A percentile compares a stretch with the other conserved stretches of the same genome.
Conservation (phyloP, 2,329 filamentous ascomycete genomes). For the Aspergillus oerlinghausenensis region DNA sequence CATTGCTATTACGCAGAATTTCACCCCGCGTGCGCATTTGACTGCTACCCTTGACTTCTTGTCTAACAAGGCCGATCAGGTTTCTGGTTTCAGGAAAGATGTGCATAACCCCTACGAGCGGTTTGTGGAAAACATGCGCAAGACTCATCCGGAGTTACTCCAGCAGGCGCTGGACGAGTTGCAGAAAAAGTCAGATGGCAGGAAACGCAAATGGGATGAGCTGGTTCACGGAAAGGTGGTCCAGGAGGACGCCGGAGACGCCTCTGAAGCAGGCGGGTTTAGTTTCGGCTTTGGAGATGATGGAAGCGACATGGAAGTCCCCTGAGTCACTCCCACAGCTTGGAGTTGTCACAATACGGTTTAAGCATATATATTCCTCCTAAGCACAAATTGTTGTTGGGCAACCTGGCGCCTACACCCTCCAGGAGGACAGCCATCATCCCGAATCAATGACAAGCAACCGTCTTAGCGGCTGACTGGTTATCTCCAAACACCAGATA, state of each 20-base stretch:
- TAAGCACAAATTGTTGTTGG: not conserved
- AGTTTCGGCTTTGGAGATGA: conserved; percentile 62
- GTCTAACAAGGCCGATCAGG: conserved; percentile 74
- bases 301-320: conserved; percentile 50
- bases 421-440: not conserved
- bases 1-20: conserved; percentile 92
- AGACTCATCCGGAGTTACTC: conserved; percentile 62
- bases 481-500: conserved; percentile 75
- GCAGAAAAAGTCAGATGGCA: conserved; percentile 58
- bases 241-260: conserved; percentile 16
- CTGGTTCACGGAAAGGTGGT: conserved; percentile 57
- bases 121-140: conserved; percentile 65
- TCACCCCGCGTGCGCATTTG: conserved; percentile 73
- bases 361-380: conserved; percentile 1
- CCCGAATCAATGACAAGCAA: conserved; percentile 71
- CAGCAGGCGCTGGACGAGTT: conserved; percentile 61
- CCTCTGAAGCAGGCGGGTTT: conserved; percentile 45
- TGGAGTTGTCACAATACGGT: not conserved
- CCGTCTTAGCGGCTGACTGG: conserved; percentile 71
- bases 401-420: not conserved
- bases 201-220: conserved; percentile 83
- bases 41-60: conserved; percentile 74
- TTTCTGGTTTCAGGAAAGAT: conserved; percentile 75
- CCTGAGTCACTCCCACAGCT: conserved; percentile 22
- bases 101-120: conserved; percentile 68